Conservation (phyloP, 2,329 filamentous ascomycete species). For the Pseudogymnoascus sp. region DNA sequence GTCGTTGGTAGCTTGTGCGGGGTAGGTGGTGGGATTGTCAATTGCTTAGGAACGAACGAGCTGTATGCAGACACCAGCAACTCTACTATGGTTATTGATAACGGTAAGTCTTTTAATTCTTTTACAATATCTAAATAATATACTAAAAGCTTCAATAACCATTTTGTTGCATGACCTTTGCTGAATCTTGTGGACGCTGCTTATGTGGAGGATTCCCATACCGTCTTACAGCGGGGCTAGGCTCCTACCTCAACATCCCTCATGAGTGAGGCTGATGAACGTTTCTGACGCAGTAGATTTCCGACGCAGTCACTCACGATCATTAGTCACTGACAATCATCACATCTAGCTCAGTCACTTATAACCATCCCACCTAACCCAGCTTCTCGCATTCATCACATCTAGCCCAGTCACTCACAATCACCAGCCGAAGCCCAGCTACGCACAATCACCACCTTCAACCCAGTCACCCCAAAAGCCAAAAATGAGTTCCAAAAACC, state of each 20-base stretch:
- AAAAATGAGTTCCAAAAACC: not conserved
- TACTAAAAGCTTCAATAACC: not conserved
- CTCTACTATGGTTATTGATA: not conserved
- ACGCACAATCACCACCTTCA: not conserved
- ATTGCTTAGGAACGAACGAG: not conserved
- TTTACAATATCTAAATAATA: not conserved
- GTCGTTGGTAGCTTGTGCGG: not conserved
- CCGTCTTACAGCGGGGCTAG: not conserved
- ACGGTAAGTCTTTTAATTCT: not conserved
- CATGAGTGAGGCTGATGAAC: not conserved
- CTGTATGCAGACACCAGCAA: not conserved
- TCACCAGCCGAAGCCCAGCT: not conserved
- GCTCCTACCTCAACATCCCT: not conserved
- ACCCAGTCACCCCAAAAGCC: not conserved
- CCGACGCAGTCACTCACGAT: not conserved
- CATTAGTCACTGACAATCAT: not conserved
- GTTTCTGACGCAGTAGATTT: not conserved
- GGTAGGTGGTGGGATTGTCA: not conserved
- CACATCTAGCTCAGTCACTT: not conserved
- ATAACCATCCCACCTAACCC: not conserved
- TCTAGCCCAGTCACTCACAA: not conserved
- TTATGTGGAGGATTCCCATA: not conserved
- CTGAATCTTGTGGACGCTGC: not conserved
- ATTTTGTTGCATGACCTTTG: not conserved
- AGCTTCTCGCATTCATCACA: no score